Evolutionary conservation across 129 eudicot genomes (phyloP), one percentile per base, ranked within the genome.

Genomic region (Escallonia herrerae): DNA sequence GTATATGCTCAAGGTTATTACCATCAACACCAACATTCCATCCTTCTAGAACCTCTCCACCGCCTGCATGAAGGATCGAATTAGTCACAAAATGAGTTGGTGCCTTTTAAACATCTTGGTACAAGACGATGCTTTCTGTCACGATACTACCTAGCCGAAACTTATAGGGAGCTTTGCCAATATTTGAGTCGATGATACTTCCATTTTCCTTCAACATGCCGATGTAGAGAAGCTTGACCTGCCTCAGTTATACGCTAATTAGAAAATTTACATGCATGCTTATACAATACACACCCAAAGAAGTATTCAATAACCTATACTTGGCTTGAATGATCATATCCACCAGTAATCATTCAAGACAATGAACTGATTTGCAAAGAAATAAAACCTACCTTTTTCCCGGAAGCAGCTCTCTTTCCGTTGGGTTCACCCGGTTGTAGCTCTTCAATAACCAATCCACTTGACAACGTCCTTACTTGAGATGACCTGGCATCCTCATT

Each of bases 1-100:
- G 7, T 51, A 22, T 53, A 49, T 65, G 66, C 61, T 49, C 7
- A n/a, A n/a, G 62, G 42, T 61, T 64, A 47, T 64, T 88, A 93
- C 97, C 98, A 37, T 88, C 91, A 66, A 93, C 37, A 48, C 99
- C 96, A 63, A 86, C 65, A 59, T 89, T 81, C 84, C 86, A 74
- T 15, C 90, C 99, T 56, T 86, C 89, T 5, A 84, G 79, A 9
- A 85, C 74, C 37, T 63, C 74, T 66, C 79, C 68, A 65, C 75
- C 85, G 62, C 96, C 97, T 91, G 79, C 56, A 52, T 40, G 60
- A 58, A 58, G 58, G 53, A 47, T 52, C 40, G 54, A 73, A 51
- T 8, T 42, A 45, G 40, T 56, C 5, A 42, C 54, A 45, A 63
- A 50, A 3, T 55, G 46, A 40, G 13, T 12, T 3, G 33, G 43